Percentiles rank a stretch among this genome's conserved stretches.
Evolutionary conservation across 805 yeast genomes (phyloP).

Genomic region (Candida ovalis): DNA sequence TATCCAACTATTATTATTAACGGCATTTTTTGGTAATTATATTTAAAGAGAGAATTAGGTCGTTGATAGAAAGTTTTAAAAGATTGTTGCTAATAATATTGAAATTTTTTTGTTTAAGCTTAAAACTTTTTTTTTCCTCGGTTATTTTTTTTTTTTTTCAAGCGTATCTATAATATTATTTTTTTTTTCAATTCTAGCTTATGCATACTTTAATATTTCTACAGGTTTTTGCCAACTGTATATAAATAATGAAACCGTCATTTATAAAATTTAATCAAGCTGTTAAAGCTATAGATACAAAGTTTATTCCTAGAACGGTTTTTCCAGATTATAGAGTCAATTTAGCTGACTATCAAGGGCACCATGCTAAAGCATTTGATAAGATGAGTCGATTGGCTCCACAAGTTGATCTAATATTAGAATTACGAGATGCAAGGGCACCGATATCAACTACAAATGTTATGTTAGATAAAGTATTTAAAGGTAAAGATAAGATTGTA

Average conservation of each 20-base stretch:
- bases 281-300: neutral
- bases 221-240: neutral
- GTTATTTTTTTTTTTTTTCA: neutral
- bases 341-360: constrained; percentile 83
- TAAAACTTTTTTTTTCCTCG: neutral
- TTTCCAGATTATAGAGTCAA: constrained; percentile 74
- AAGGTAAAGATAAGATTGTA: constrained; percentile 52
- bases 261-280: neutral
- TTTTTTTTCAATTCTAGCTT: too few species aligned
- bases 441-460: constrained; percentile 82
- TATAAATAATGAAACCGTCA: neutral
- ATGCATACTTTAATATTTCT: too few species aligned
- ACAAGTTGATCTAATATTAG: constrained; percentile 76
- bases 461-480: constrained; percentile 64
- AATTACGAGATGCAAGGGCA: constrained; percentile 85
- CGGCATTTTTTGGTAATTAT: constrained; percentile 55
- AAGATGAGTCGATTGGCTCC: constrained; percentile 66
- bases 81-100: too few species aligned
- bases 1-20: constrained; percentile 77
- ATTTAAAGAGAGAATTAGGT: neutral
- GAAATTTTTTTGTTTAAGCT: too few species aligned
- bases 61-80: neutral
- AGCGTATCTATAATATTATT: neutral
- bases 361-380: constrained; percentile 76
- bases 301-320: constrained; percentile 61